A percentile compares a stretch with the other conserved stretches of the same genome.
Evolutionary conservation across 1,284 basidiomycete species (phyloP).

Genomic region (Caloboletus inedulis): DNA sequence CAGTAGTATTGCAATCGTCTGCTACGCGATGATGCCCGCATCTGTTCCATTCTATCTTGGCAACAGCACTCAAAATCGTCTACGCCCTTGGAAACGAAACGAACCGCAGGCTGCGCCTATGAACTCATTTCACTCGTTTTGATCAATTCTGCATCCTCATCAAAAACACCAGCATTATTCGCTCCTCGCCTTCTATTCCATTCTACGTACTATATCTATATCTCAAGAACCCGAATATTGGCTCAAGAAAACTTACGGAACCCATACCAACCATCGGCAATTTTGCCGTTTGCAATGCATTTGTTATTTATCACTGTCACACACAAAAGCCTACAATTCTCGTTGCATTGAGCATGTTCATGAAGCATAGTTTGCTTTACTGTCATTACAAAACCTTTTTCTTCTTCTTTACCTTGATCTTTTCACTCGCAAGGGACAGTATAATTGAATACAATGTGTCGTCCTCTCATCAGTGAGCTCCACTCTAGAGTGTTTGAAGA

Average conservation of each 20-base stretch:
- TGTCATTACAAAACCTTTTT: slow-evolving; percentile 17
- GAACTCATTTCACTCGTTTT: slow-evolving; percentile 15
- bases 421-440: slow-evolving; percentile 10
- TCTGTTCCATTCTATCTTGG: neutral
- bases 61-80: slow-evolving; percentile 13
- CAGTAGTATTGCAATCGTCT: slow-evolving; percentile 21
- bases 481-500: no score
- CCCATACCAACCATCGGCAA: slow-evolving; percentile 32
- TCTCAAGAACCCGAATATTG: slow-evolving; percentile 34
- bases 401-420: slow-evolving; percentile 3
- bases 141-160: slow-evolving; percentile 21
- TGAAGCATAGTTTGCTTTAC: slow-evolving; percentile 23
- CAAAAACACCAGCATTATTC: slow-evolving; percentile 27
- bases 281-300: slow-evolving; percentile 31
- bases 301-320: slow-evolving; percentile 35
- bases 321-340: slow-evolving; percentile 26
- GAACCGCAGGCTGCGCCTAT: slow-evolving; percentile 31
- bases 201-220: slow-evolving; percentile 39
- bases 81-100: slow-evolving; percentile 14
- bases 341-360: slow-evolving; percentile 31
- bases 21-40: neutral
- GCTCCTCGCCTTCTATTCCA: slow-evolving; percentile 30
- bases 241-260: slow-evolving; percentile 34
- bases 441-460: slow-evolving; percentile 17
- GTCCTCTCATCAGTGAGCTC: no score